phyloP scores from a whole-genome alignment of 1,284 basidiomycete species.

The Tilletia setariae region DNA sequence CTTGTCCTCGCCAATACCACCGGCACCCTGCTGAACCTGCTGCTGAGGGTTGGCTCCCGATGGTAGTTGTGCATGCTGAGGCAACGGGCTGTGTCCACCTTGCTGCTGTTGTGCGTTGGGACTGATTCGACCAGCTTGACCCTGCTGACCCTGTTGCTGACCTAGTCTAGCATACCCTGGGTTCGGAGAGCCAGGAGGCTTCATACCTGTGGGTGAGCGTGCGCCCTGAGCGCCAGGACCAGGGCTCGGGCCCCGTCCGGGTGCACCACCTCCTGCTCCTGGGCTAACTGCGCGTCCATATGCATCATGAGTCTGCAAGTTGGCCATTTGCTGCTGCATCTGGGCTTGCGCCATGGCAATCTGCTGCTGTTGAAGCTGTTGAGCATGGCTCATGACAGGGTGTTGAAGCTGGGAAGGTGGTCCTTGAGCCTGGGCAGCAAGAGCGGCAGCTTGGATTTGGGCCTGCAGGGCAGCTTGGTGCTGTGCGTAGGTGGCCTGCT shows the following conservation, averaged over 20 bases:
- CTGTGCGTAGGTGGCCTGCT: constrained; percentile 33
- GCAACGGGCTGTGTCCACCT: not conserved
- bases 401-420: constrained; percentile 49
- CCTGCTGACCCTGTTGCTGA: constrained; percentile 15
- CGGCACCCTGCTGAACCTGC: not conserved
- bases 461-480: constrained; percentile 36
- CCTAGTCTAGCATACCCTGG: constrained; percentile 24
- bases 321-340: constrained; percentile 23
- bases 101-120: constrained; percentile 16
- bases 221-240: constrained; percentile 1
- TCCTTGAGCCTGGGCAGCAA: constrained; percentile 43
- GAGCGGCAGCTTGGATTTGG: constrained; percentile 46
- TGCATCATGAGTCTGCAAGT: constrained; percentile 15
- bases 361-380: constrained; percentile 47
- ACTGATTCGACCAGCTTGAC: not conserved
- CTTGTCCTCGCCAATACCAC: constrained; percentile 43
- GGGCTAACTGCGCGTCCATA: constrained; percentile 10
- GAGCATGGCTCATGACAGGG: constrained; percentile 44
- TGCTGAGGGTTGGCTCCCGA: not conserved
- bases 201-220: not conserved
- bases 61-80: constrained; percentile 6
- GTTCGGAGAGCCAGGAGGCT: constrained; percentile 1
- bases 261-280: constrained; percentile 12
- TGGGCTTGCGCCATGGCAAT: constrained; percentile 16
- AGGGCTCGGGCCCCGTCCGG: constrained; percentile 19